Evolutionary conservation across 176 grass and related monocot species (phyloP), one percentile per base, ranked within the genome.

Genomic region (Metroxylon sagu): DNA sequence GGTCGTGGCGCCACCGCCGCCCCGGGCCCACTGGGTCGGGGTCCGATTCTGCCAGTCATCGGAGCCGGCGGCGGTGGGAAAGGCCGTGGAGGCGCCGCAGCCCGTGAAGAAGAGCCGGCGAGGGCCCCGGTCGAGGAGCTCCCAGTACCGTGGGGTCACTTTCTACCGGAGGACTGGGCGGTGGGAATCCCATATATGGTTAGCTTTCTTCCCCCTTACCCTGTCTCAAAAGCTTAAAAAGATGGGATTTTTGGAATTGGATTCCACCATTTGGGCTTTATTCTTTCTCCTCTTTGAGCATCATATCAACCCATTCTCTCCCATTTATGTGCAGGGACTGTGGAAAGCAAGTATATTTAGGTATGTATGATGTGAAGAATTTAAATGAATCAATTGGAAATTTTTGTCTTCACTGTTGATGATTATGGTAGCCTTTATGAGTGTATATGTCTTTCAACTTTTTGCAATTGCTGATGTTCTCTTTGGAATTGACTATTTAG

Each of bases 171-270:
- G 82, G 54, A 90, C 87, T 14, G 82, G 82, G 35, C 78, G 82
- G 23, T 90, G 82, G 82, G 87, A 85, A 70, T 90, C 87, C 2
- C 82, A 85, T 62, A 85, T 90, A 5, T 90, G 87, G 87, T 84
- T 17, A 18, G 65, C 56, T 61, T 23, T 17, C 27, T 53, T 17
- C 17, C n/a, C 6, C 8, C 10, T 5, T 49, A 25, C 1, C 1
- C 2, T 18, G 0, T 66, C 52, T 14, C 14, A 6, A 54, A 67
- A 55, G 19, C 25, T 27, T 27, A 29, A 19, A 39, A 67, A 35
- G 4, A 16, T 31, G 10, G 12, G 35, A 19, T 14, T 10, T 43
- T 18, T 65, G 6, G 62, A 17, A 52, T 21, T 14, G 17, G 21
- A 54, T 7, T 54, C 28, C 35, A 43, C 35, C 5, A 19, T 55